Base-by-base conservation (phyloP, 805 yeast genomes). In the Metschnikowia hibisci region DNA sequence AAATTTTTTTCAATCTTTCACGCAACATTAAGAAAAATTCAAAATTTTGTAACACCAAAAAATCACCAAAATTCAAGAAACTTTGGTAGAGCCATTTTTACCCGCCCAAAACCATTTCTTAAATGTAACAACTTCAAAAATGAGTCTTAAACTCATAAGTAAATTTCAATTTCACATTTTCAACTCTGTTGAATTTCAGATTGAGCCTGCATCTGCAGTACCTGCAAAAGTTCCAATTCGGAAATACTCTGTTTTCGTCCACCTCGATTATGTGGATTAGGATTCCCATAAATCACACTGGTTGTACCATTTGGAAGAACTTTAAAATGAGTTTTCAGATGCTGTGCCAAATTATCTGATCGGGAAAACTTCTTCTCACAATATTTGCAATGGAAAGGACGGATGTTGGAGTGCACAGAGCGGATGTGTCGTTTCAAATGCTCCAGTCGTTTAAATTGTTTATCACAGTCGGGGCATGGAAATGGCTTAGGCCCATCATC, bases 301-400 rank as follows among this genome's bases (percentile, higher is more conserved):
- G 52, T 50, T 16, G 46, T 44, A 12, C 71, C 71, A 41, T 62
- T 60, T 8, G 58, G 46, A 41, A 64, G 59, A 34, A 59, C 31
- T 43, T 62, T 63, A 50, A 62, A 64, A 44, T 69, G 74, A 5
- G 74, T 69, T 51, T 69, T 69, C 51, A 67, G 61, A 48, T 69
- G 74, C 48, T 69, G 74, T 6, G 73, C 73, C 56, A 69, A 61
- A 46, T 69, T 69, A 51, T 69, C 74, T 5, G 69, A 62, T 39
- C 74, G 53, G 41, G 65, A 59, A 44, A 69, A 69, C 55, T 67
- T 68, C 61, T 69, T 69, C 16, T 68, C 74, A 50, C 74, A 69
- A 50, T 64, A 66, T 46, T 68, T 68, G 54, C 74, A 69, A 46
- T 67, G 73, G 55, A 68, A 69, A 2, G 74, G 74, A 13, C 74